Base-by-base conservation (phyloP, 306 rosid species). In the Chamaecrista fasciculata region DNA sequence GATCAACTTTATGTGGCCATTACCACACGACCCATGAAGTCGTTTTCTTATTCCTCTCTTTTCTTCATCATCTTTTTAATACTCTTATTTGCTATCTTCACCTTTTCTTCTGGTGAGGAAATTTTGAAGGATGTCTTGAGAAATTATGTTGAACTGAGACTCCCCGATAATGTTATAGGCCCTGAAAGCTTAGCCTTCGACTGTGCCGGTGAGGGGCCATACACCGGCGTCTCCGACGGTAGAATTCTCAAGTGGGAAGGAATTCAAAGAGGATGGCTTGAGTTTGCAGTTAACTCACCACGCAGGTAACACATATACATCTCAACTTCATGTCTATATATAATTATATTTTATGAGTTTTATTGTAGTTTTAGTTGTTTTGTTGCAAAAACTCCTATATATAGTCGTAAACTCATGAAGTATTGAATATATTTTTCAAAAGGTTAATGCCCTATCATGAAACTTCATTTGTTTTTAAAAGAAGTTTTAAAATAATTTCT, bases 111-210 rank as follows among this genome's bases (percentile, higher is more conserved):
- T 52, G 16, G 34, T 18, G 44, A 51, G 57, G 20, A 5, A 6
- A 5, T 31, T 11, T 40, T 33, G 2, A 5, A 4, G 19, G 10
- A 60, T 60, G 61, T 33, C 62, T 53, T 46, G n/a, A 20, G 11
- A 51, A 74, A 34, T 20, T 76, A 72, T 34, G 0, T 2, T 57
- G 40, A 71, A n/a, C 11, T 81, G 2, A 61, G 46, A 47, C 81
- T 84, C n/a, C 67, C 83, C 0, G 40, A 53, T 0, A 78, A 51
- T 0, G 39, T 48, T 6, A 83, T 21, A 26, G 39, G 62, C 21
- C 62, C 62, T 28, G 39, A 28, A 56, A 56, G 62, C 21, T 56
- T 56, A 15, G 21, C 62, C 62, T 56, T 26, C 31, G 62, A 56
- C 62, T 56, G 62, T n/a, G 28, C 26, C 28, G 39, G 62, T 11